A percentile compares a stretch with the other conserved stretches of the same genome.
These are phyloP conservation scores for Ceratocystis alfenasii DNA, from an alignment of 2,329 filamentous ascomycete genomes.

Conservation along the genomic window DNA sequence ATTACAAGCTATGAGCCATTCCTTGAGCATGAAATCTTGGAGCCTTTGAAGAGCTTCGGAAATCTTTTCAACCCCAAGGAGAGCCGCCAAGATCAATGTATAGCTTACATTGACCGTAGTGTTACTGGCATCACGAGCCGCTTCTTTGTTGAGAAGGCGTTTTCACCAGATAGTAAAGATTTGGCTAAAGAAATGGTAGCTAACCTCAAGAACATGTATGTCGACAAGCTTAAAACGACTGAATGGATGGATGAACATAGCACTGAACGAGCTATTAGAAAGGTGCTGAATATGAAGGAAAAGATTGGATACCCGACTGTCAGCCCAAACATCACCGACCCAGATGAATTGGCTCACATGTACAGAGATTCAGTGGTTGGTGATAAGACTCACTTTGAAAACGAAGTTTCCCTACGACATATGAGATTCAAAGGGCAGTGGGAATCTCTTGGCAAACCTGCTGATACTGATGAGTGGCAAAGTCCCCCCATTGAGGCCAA, in stretches of 20 bases:
- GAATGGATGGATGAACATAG: slow-evolving; percentile 55
- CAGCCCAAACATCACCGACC: slow-evolving; percentile 50
- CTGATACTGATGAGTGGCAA: too few relatives aligned
- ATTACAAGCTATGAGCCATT: slow-evolving; percentile 41
- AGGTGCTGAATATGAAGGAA: slow-evolving; percentile 55
- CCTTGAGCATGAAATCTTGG: slow-evolving; percentile 49
- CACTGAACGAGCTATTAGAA: slow-evolving; percentile 47
- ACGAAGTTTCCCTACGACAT: slow-evolving; percentile 39
- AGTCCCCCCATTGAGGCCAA: too few relatives aligned
- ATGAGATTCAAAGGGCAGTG: slow-evolving; percentile 41
- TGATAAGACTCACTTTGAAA: slow-evolving; percentile 43
- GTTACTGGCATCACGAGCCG: slow-evolving; percentile 58
- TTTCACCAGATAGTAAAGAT: slow-evolving; percentile 52
- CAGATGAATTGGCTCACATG: slow-evolving; percentile 43
- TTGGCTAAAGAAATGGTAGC: slow-evolving; percentile 60
- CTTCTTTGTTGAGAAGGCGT: slow-evolving; percentile 58
- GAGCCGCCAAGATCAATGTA: slow-evolving; percentile 47
- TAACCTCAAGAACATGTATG: slow-evolving; percentile 56
- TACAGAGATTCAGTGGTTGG: slow-evolving; percentile 44
- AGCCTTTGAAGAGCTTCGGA: slow-evolving; percentile 48
- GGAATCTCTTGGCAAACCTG: slow-evolving; percentile 47
- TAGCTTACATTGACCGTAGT: slow-evolving; percentile 44
- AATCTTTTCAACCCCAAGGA: slow-evolving; percentile 39
- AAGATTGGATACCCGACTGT: slow-evolving; percentile 57
- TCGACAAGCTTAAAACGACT: slow-evolving; percentile 44